Evolutionary conservation across 148 eudicot genomes (phyloP), one percentile per base, ranked within the genome.

Genomic region (Nepenthes mirabilis): DNA sequence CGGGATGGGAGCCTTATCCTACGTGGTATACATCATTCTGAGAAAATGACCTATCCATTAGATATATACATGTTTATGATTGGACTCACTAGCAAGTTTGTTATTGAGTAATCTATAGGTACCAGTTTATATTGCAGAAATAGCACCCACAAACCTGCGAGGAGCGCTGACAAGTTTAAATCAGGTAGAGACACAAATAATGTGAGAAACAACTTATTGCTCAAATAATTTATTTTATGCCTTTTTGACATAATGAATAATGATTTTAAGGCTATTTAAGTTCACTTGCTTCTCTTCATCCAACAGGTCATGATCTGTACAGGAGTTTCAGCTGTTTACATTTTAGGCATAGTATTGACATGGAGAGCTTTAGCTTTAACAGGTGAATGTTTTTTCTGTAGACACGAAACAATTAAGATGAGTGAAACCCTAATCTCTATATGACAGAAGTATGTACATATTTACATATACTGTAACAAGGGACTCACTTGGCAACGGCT

Each of bases 1-100:
- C 61, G 98, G 98, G 68, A 88, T 88, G 95, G 98, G 97, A 23
- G 86, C 84, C 51, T 88, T 88, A 73, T 91, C 97, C 55, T 91
- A 78, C 61, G 96, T 91, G 84, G 97, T 88, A 83, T 43, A 65
- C 60, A 35, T 58, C 9, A 43, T 58, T 62, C 3, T 23, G 35
- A 51, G 6, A 43, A 9, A 52, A 10, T 23, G 14, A 4, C 8
- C 2, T 43, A 14, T 51, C 34, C 48, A 10, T 8, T 11, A 1
- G 5, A 10, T 45, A n/a, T 5, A 35, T 4, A 36, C 55, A 32
- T 34, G 7, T 32, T 5, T 2, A 55, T 10, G 35, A 10, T 11
- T 13, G 14, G 11, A 55, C 4, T 34, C 36, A 32, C 13, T 0
- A 33, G 14, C 43, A 56, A 43, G 32, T 65, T 61, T 14, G 10